Evolutionary conservation across 2,329 filamentous ascomycete genomes (phyloP).

Genomic region (Amauroascus verrucosus): DNA sequence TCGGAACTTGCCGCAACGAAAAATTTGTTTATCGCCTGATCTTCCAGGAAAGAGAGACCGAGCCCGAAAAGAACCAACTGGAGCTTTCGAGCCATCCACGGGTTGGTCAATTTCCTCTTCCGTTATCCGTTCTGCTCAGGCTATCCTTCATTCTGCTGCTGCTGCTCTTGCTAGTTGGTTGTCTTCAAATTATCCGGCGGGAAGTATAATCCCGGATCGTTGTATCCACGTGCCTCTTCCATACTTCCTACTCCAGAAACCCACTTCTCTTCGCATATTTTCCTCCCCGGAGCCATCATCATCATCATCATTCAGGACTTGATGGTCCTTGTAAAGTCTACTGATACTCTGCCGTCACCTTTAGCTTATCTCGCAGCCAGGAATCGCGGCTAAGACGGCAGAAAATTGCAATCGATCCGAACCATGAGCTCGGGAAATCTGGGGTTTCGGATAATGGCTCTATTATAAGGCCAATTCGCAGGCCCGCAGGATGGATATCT

Average conservation of each 20-base stretch:
- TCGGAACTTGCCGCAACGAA: background rate
- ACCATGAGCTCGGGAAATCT: background rate
- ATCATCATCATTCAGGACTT: no score
- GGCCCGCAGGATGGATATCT: background rate
- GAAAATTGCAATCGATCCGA: background rate
- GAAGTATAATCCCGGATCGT: no score
- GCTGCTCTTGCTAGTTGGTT: background rate
- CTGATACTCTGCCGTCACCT: no score
- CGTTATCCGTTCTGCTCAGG: background rate
- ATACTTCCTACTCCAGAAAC: no score
- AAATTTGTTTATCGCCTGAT: background rate
- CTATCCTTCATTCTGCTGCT: background rate
- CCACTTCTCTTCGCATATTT: background rate
- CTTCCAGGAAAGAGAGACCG: background rate
- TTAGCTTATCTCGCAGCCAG: background rate
- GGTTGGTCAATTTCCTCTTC: background rate
- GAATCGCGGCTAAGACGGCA: background rate
- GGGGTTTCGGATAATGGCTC: background rate
- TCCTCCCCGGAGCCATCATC: background rate
- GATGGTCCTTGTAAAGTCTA: background rate
- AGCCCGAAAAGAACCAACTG: background rate
- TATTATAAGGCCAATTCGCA: background rate
- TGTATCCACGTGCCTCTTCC: background rate
- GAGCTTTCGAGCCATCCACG: background rate
- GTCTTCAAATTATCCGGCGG: no score